Evolutionary conservation across 306 rosid genomes (phyloP).

Genomic region (Prunus padus): DNA sequence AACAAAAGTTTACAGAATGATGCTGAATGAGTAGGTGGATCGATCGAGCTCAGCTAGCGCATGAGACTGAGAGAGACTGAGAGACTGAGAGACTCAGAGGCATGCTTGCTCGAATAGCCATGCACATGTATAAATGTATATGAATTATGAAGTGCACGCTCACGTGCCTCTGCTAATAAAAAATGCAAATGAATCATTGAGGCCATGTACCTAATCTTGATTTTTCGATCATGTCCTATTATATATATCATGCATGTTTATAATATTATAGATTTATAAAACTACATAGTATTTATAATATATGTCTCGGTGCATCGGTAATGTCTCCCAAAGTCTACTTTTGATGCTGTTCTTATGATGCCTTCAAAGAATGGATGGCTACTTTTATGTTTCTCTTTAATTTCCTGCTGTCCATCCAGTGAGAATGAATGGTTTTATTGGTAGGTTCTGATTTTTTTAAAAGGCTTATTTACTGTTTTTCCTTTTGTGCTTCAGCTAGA

Average conservation of each 20-base stretch:
- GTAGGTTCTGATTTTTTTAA: background rate
- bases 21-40: conserved; percentile 32
- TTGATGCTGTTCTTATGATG: background rate
- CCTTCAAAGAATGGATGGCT: background rate
- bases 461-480: background rate
- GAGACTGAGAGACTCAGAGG: conserved; percentile 14
- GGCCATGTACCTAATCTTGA: conserved; percentile 1
- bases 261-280: background rate
- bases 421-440: background rate
- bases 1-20: conserved; percentile 23
- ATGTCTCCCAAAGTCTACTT: background rate
- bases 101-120: conserved; percentile 13
- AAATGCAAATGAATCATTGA: conserved; percentile 12
- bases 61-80: background rate
- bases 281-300: background rate
- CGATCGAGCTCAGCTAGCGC: background rate
- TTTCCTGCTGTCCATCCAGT: background rate
- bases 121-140: background rate
- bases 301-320: background rate
- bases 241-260: background rate
- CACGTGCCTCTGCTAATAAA: conserved; percentile 28
- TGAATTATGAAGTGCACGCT: conserved; percentile 14
- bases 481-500: too few relatives aligned
- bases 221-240: conserved; percentile 8
- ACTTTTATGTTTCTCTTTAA: background rate